Evolutionary conservation across 164 flowering plant genomes (phyloP).

Genomic region (Sedum album): DNA sequence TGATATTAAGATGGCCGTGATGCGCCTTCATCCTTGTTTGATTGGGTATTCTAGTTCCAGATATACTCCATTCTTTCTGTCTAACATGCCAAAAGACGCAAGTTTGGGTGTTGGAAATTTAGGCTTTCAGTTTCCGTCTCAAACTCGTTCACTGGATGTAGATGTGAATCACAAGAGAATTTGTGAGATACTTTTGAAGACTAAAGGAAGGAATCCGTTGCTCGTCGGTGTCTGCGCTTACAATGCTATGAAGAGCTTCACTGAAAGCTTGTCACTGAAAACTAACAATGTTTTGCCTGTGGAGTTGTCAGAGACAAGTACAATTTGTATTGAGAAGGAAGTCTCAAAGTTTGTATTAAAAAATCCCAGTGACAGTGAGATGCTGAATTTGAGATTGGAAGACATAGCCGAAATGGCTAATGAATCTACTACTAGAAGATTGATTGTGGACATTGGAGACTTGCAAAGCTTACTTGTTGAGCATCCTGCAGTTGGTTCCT

Average conservation of each 20-base stretch:
- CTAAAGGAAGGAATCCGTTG: slow-evolving; percentile 61
- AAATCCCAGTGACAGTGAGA: slow-evolving; percentile 19
- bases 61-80: slow-evolving; percentile 47
- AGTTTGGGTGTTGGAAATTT: slow-evolving; percentile 24
- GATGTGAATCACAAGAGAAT: slow-evolving; percentile 50
- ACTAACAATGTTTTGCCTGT: slow-evolving; percentile 28
- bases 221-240: slow-evolving; percentile 59
- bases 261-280: slow-evolving; percentile 28
- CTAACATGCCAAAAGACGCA: slow-evolving; percentile 30
- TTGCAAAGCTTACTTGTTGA: slow-evolving; percentile 39
- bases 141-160: slow-evolving; percentile 18
- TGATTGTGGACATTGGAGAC: slow-evolving; percentile 64
- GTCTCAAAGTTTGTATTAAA: slow-evolving; percentile 22
- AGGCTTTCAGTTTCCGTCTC: slow-evolving; percentile 38
- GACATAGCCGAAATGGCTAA: slow-evolving; percentile 30
- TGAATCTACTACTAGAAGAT: slow-evolving; percentile 31
- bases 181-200: slow-evolving; percentile 47
- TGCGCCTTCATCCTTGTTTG: slow-evolving; percentile 52
- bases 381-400: slow-evolving; percentile 27
- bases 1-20: slow-evolving; percentile 71
- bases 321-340: slow-evolving; percentile 38
- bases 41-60: slow-evolving; percentile 28
- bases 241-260: slow-evolving; percentile 44
- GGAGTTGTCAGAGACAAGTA: slow-evolving; percentile 38
- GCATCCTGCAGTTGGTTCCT: slow-evolving; percentile 15